phyloP scores from a whole-genome alignment of 495 filamentous ascomycete species.

The Aspergillus egyptiacus region DNA sequence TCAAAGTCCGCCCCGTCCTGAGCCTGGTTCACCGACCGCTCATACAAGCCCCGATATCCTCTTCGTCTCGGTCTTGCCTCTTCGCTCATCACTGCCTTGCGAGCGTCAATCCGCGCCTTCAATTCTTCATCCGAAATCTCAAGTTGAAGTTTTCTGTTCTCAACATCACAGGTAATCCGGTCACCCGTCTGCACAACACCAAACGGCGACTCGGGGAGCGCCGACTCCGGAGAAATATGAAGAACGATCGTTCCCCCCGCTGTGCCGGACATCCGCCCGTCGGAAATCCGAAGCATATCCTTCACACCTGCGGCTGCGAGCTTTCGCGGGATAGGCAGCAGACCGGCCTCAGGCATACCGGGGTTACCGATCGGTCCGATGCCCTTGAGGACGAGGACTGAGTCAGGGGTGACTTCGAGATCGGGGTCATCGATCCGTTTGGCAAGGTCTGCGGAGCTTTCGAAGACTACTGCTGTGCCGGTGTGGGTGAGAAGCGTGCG shows the following conservation, averaged over 20 bases:
- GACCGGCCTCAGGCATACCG: slow-evolving; percentile 59
- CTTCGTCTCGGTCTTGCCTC: slow-evolving; percentile 34
- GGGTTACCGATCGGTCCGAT: slow-evolving; percentile 62
- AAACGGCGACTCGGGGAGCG: slow-evolving; percentile 48
- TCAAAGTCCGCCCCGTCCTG: slow-evolving; percentile 60
- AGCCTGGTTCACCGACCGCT: slow-evolving; percentile 58
- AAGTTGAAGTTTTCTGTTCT: slow-evolving; percentile 38
- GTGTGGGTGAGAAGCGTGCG: slow-evolving; percentile 44
- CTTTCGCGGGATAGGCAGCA: slow-evolving; percentile 54
- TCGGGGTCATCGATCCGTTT: slow-evolving; percentile 50
- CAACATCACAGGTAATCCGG: slow-evolving; percentile 49
- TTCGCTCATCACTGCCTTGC: slow-evolving; percentile 20
- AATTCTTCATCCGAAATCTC: slow-evolving; percentile 46
- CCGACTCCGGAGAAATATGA: slow-evolving; percentile 59
- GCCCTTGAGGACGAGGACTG: slow-evolving; percentile 53
- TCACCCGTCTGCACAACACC: slow-evolving; percentile 58
- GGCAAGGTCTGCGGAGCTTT: slow-evolving; percentile 50
- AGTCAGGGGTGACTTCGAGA: slow-evolving; percentile 45
- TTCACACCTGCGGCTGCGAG: slow-evolving; percentile 50
- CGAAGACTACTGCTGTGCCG: slow-evolving; percentile 55
- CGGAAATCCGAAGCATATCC: slow-evolving; percentile 62
- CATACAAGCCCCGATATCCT: slow-evolving; percentile 61
- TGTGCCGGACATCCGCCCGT: slow-evolving; percentile 64
- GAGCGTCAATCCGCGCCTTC: slow-evolving; percentile 29
- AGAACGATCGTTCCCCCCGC: slow-evolving; percentile 64